phyloP scores from a whole-genome alignment of 352 stramenopile species.

The Pythium biforme region DNA sequence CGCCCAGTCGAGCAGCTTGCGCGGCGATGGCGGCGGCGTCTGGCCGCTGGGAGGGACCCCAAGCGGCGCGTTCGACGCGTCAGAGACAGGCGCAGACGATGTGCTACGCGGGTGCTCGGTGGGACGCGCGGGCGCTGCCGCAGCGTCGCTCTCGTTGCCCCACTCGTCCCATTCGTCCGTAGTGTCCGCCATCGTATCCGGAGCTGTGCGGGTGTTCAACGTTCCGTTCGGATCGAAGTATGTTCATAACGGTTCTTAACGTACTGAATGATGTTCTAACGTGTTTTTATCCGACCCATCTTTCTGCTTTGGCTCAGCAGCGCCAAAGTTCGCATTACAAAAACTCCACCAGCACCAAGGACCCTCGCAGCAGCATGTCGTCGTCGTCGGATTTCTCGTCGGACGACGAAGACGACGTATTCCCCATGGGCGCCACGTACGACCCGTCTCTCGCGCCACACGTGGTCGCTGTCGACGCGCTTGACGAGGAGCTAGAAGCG shows the following conservation, averaged over 20 bases:
- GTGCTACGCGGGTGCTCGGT: too few species aligned
- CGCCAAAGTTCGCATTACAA: too few species aligned
- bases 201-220: too few species aligned
- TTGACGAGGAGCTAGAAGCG: constrained; percentile 39
- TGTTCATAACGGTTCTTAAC: neutral
- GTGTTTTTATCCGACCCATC: neutral
- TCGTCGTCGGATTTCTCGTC: constrained; percentile 32
- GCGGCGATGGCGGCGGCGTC: neutral
- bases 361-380: constrained; percentile 1
- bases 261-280: too few species aligned
- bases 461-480: constrained; percentile 33
- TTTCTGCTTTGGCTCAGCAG: too few species aligned
- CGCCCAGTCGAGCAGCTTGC: constrained; percentile 24
- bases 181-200: neutral
- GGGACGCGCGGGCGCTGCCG: too few species aligned
- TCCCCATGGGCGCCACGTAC: neutral
- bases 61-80: neutral
- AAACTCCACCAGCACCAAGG: too few species aligned
- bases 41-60: neutral
- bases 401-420: constrained; percentile 26
- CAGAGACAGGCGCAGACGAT: neutral
- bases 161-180: constrained; percentile 43
- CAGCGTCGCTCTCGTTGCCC: too few species aligned
- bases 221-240: neutral
- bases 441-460: constrained; percentile 21